A percentile compares a stretch with the other conserved stretches of the same genome.
Conservation (phyloP, 305 asterid genomes). For the Ruellia speciosa region DNA sequence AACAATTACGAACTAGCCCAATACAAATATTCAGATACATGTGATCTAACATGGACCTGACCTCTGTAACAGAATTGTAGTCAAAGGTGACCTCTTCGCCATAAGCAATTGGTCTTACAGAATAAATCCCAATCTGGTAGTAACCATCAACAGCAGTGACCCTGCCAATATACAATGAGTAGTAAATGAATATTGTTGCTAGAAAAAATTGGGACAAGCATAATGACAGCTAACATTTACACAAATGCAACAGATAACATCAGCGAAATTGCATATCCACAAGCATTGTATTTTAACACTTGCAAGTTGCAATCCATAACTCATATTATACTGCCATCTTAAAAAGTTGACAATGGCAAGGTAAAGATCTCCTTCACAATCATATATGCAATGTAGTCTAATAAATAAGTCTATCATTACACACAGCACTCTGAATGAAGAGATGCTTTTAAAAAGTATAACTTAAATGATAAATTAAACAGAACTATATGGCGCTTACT, state of each 20-base stretch:
- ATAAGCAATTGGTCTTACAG: conserved; percentile 80
- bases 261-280: too few relatives aligned
- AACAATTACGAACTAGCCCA: conserved; percentile 22
- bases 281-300: too few relatives aligned
- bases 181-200: neutral
- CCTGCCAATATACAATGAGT: conserved; percentile 38
- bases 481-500: conserved; percentile 37
- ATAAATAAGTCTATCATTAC: too few relatives aligned
- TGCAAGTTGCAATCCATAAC: too few relatives aligned
- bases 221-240: neutral
- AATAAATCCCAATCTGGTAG: conserved; percentile 93
- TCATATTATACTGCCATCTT: too few relatives aligned
- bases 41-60: conserved; percentile 30
- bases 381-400: too few relatives aligned
- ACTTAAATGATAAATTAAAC: neutral
- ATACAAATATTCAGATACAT: conserved; percentile 5
- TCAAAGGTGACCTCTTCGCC: conserved; percentile 98
- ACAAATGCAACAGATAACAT: neutral
- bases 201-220: conserved; percentile 7
- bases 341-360: too few relatives aligned
- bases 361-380: too few relatives aligned
- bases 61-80: conserved; percentile 98
- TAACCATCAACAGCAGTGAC: conserved; percentile 98
- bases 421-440: neutral
- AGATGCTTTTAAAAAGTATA: neutral